Conservation (phyloP, 345 rosid genomes). For the Anacardium occidentale region DNA sequence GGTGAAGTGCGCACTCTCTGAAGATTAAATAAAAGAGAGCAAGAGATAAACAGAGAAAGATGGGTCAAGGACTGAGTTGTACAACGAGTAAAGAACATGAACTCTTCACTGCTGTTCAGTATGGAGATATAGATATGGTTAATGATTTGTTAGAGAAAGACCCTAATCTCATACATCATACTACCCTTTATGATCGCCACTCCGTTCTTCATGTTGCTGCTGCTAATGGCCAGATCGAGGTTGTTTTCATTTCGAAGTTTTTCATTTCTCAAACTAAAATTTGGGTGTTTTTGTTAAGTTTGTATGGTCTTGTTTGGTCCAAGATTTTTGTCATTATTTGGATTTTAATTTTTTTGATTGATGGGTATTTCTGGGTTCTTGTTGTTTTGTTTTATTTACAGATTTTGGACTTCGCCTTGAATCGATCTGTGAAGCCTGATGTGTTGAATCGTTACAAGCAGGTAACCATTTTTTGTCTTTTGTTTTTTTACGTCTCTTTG, state of each 20-base stretch:
- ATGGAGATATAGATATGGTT: slow-evolving; percentile 57
- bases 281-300: slow-evolving; percentile 15
- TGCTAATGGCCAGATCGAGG: slow-evolving; percentile 98
- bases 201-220: slow-evolving; percentile 91
- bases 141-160: slow-evolving; percentile 49
- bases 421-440: slow-evolving; percentile 76
- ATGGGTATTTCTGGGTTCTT: slow-evolving; percentile 10
- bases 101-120: slow-evolving; percentile 68
- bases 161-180: slow-evolving; percentile 50
- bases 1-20: slow-evolving; percentile 33
- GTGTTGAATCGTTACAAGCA: slow-evolving; percentile 84
- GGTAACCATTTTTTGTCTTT: slow-evolving; percentile 37
- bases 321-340: slow-evolving; percentile 4
- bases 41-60: slow-evolving; percentile 15
- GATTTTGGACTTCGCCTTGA: slow-evolving; percentile 77
- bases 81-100: slow-evolving; percentile 62
- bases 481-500: neutral
- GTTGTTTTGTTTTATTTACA: slow-evolving; percentile 28
- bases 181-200: slow-evolving; percentile 77
- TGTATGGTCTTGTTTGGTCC: no score
- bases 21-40: neutral
- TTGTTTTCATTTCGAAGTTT: slow-evolving; percentile 15
- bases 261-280: neutral
- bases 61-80: slow-evolving; percentile 98
- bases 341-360: no score